Evolutionary conservation across 2,329 filamentous ascomycete genomes (phyloP).

Genomic region (Nemania sp.): DNA sequence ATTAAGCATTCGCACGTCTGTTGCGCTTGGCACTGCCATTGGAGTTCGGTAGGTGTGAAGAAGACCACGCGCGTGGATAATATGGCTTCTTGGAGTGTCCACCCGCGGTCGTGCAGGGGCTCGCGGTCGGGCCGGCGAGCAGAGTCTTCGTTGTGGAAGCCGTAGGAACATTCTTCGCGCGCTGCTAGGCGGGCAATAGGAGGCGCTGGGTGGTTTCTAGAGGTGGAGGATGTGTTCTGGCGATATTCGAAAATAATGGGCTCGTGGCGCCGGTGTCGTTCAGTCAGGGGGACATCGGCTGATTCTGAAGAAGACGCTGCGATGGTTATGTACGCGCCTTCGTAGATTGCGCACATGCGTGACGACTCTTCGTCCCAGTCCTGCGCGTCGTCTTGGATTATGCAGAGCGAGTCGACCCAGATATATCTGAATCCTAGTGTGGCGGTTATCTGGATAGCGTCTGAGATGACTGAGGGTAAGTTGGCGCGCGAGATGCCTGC

Average conservation of each 20-base stretch:
- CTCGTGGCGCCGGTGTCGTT: not conserved
- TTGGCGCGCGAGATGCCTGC: not conserved
- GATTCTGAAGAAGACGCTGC: not conserved
- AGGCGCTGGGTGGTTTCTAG: not conserved
- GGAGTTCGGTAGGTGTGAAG: not conserved
- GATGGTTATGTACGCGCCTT: not conserved
- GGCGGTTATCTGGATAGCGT: not conserved
- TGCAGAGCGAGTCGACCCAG: not conserved
- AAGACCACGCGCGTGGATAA: constrained; percentile 2
- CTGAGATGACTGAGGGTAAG: not conserved
- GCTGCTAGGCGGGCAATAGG: not conserved
- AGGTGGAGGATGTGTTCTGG: not conserved
- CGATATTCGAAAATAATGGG: not conserved
- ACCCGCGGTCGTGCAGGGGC: constrained; percentile 1
- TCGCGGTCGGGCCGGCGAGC: not conserved
- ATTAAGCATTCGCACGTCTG: not conserved
- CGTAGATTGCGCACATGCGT: not conserved
- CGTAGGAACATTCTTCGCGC: not conserved
- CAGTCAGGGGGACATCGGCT: not conserved
- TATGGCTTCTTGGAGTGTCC: not conserved
- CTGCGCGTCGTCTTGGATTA: not conserved
- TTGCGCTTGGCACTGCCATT: not conserved
- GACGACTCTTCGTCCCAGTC: not conserved
- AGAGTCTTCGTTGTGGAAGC: not conserved
- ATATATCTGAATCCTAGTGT: not conserved